Evolutionary conservation across 345 rosid genomes (phyloP), one percentile per base, ranked within the genome.

Genomic region (Kernera saxatilis): DNA sequence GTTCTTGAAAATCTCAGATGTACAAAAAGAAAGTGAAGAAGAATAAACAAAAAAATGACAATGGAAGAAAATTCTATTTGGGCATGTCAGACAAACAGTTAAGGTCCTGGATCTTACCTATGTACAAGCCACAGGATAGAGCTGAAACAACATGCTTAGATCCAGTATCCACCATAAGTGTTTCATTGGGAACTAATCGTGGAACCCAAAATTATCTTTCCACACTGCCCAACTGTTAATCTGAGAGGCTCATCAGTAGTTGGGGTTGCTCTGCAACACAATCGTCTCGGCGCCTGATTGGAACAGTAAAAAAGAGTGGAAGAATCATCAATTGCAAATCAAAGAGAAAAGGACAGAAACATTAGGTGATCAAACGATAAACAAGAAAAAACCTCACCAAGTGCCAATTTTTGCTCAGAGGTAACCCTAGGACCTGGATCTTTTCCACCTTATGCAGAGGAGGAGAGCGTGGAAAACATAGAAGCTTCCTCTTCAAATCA

Each of bases 171-270:
- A 68, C 44, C 75, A 23, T 56, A 9, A 68, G 32, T 69, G 68
- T 37, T 37, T 85, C 78, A 83, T 17, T 77, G 41, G 32, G 82
- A 82, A 72, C 79, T 84, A 18, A 71, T 62, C 79, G 71, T 78
- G 40, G 86, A 71, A 72, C 86, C 81, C 67, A 75, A 74, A 48
- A 79, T 73, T 73, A 82, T 84, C 71, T 80, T 86, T 37, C 62
- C 82, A 75, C 97, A 87, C 70, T 90, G 86, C 78, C 83, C 85
- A 69, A 93, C 97, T 53, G 82, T 74, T 52, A 93, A 75, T 68
- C 77, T 79, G 60, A 90, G 87, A 54, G 75, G 70, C 62, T 81
- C 85, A 18, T 81, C 72, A 58, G 60, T 64, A 18, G 79, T 73
- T 63, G 75, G 75, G 71, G 86, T 80, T 71, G 87, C 66, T 79